Evolutionary conservation across 73 alveolate species (phyloP).

Genomic region (Paramecium sonneborni): DNA sequence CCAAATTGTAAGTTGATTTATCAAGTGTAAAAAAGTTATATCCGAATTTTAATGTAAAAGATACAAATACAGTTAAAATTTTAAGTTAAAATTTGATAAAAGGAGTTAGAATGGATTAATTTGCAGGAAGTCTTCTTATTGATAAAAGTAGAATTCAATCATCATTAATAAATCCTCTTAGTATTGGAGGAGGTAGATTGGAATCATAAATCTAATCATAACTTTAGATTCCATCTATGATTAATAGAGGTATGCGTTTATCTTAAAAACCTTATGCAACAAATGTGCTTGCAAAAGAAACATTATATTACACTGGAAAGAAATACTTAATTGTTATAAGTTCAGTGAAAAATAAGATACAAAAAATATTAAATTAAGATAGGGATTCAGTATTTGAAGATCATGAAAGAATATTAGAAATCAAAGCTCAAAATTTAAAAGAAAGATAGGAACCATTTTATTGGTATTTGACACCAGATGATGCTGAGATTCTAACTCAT

Average conservation of each 20-base stretch:
- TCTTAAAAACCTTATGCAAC: background rate
- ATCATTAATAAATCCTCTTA: slow-evolving; percentile 10
- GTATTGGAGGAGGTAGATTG: background rate
- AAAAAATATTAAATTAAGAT: background rate
- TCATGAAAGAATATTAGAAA: background rate
- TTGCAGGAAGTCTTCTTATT: background rate
- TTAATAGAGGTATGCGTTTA: background rate
- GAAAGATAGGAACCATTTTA: background rate
- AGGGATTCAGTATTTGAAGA: slow-evolving; percentile 33
- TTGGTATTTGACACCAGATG: slow-evolving; percentile 40
- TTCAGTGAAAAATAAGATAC: background rate
- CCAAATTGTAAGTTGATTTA: slow-evolving; percentile 14
- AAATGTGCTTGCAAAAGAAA: background rate
- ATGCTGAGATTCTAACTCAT: slow-evolving; percentile 25
- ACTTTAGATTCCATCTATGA: background rate
- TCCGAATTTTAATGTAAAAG: slow-evolving; percentile 6
- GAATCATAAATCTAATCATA: background rate
- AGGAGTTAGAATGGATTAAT: background rate
- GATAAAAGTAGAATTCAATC: slow-evolving; percentile 27
- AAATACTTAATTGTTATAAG: slow-evolving; percentile 29
- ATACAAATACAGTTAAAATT: background rate
- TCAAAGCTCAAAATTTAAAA: background rate
- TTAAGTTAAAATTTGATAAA: slow-evolving; percentile 3
- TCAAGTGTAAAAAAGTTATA: background rate
- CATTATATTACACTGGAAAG: background rate